Evolutionary conservation across 2,329 filamentous ascomycete species (phyloP).

Genomic region (Monilinia vaccinii-corymbosi): DNA sequence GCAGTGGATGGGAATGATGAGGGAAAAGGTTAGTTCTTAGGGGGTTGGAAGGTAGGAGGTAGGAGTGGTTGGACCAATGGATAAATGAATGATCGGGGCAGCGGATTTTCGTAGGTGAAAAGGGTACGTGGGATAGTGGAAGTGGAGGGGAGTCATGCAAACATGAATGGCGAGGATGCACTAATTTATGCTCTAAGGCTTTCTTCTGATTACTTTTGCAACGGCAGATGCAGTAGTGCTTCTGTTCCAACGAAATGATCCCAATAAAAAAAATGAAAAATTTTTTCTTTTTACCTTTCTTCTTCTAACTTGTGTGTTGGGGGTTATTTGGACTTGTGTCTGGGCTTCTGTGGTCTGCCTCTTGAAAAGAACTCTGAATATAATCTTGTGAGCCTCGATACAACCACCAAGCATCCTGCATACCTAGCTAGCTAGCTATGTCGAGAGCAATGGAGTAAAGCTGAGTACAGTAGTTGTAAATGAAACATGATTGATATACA

Average conservation of each 20-base stretch:
- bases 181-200: not conserved
- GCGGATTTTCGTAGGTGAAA: not conserved
- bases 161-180: not conserved
- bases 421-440: too few relatives aligned
- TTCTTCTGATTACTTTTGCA: not conserved
- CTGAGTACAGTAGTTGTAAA: too few relatives aligned
- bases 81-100: not conserved
- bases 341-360: not conserved
- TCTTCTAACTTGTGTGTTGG: not conserved
- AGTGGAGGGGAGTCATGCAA: not conserved
- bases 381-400: too few relatives aligned
- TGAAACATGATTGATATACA: too few relatives aligned
- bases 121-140: not conserved
- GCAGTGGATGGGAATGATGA: slow-evolving; percentile 84
- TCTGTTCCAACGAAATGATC: not conserved
- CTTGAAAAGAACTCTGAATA: too few relatives aligned
- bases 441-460: too few relatives aligned
- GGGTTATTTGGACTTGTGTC: not conserved
- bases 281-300: not conserved
- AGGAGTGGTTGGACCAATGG: not conserved
- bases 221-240: not conserved
- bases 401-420: too few relatives aligned
- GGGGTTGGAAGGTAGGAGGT: not conserved
- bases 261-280: not conserved
- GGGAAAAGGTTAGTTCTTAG: slow-evolving; percentile 73